Evolutionary conservation across 2,329 filamentous ascomycete genomes (phyloP), one percentile per base, ranked within the genome.

Genomic region (Aspergillus aculeatinus): DNA sequence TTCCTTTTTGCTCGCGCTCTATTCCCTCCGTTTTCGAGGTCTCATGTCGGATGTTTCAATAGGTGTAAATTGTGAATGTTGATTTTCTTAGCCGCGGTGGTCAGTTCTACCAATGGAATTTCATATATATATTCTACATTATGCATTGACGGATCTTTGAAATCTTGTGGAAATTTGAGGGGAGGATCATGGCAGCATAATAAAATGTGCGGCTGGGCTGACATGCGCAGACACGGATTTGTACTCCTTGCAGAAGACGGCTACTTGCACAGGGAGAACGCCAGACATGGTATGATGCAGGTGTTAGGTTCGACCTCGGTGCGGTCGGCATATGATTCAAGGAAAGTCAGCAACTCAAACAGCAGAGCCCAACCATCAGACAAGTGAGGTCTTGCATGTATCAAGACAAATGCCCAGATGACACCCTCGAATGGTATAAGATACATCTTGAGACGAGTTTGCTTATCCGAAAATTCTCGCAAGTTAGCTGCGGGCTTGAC

Each of bases 11-110:
- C 59, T 58, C 55, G 61, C 61, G 58, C 62, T 66, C 63, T 66
- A 67, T 65, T 66, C 65, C 66, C 65, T 68, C 63, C 62, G 59
- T 54, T 61, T 60, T 62, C 63, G 62, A 68, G 65, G 61, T 60
- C 63, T 59, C 49, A 61, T 60, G 63, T 63, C 52, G 65, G 65
- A 68, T 68, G 66, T 68, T 69, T 69, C 63, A 59, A 67, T 68
- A 68, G 67, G 66, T 70, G 68, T 69, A 70, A 70, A 68, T 68
- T 67, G 65, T 67, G 63, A 62, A 66, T 63, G 62, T 44, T 63
- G 60, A 35, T 53, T 61, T 59, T 62, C 60, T 53, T 56, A 57
- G 58, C 57, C 51, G 63, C 58, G 53, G 39, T 59, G 53, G 54
- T 49, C 42, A 47, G 49, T 31, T 44, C 44, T 33, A 51, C 21